Evolutionary conservation across 345 rosid genomes (phyloP).

Genomic region (Litchi chinensis): DNA sequence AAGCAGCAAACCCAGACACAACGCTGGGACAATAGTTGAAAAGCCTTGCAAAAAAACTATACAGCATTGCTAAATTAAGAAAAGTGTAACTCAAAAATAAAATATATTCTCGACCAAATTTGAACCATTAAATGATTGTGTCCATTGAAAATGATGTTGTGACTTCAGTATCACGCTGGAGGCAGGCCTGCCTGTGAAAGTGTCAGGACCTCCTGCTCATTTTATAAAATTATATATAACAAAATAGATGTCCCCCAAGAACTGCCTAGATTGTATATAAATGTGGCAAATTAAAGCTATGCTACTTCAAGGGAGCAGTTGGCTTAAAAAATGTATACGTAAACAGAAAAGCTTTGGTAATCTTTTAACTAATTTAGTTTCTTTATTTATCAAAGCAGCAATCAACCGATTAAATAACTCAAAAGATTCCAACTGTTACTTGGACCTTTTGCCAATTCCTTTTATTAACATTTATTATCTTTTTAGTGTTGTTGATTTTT

Average conservation of each 20-base stretch:
- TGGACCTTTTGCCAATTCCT: neutral
- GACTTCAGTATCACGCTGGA: conserved; percentile 29
- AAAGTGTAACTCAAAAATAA: neutral
- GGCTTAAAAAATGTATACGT: conserved; percentile 23
- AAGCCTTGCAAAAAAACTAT: neutral
- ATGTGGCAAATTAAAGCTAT: neutral
- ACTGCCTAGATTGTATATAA: neutral
- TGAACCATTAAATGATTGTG: conserved; percentile 35
- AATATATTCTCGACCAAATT: conserved; percentile 15
- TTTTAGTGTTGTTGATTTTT: neutral
- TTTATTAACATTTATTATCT: neutral
- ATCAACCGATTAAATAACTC: neutral
- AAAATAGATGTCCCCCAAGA: neutral
- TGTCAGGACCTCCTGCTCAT: conserved; percentile 17
- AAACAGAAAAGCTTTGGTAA: neutral
- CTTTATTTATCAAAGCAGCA: neutral
- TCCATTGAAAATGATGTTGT: conserved; percentile 22
- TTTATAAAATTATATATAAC: neutral
- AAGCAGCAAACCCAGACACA: neutral
- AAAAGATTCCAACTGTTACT: conserved; percentile 22
- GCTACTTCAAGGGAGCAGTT: conserved; percentile 23
- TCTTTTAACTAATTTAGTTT: conserved; percentile 7
- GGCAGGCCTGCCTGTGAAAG: conserved; percentile 8
- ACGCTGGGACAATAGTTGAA: neutral
- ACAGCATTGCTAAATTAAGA: conserved; percentile 1